Evolutionary conservation across 2,329 filamentous ascomycete genomes (phyloP).

Genomic region (Trichoderma atrobrunneum): DNA sequence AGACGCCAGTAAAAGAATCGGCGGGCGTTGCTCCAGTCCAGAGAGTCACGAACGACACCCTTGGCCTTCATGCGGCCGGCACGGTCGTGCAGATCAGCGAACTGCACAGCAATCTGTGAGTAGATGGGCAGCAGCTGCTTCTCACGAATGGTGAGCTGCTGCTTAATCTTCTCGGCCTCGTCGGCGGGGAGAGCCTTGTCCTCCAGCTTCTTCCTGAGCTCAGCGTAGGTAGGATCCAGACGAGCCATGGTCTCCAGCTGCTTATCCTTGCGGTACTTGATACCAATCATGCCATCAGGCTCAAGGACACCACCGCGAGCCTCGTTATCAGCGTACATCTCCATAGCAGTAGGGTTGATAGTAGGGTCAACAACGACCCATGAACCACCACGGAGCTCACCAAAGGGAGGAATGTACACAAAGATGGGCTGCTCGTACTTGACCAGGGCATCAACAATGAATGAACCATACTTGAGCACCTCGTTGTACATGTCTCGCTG

Average conservation of each 20-base stretch:
- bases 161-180: conserved; percentile 74
- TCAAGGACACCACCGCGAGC: conserved; percentile 95
- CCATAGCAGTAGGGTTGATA: conserved; percentile 95
- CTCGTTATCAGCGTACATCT: conserved; percentile 98
- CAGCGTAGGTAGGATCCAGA: conserved; percentile 78
- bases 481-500: conserved; percentile 99
- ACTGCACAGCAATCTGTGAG: conserved; percentile 91
- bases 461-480: conserved; percentile 98
- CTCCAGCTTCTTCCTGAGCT: conserved; percentile 74
- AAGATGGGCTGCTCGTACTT: conserved; percentile 99
- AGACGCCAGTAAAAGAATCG: conserved; percentile 99
- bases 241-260: conserved; percentile 97
- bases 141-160: conserved; percentile 80
- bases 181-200: conserved; percentile 65
- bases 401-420: conserved; percentile 95
- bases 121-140: conserved; percentile 89
- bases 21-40: conserved; percentile 84
- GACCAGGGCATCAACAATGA: conserved; percentile 96
- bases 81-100: conserved; percentile 94
- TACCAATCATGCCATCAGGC: conserved; percentile 95
- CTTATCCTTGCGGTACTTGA: conserved; percentile 97
- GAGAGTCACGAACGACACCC: conserved; percentile 78
- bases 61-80: conserved; percentile 98
- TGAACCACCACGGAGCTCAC: conserved; percentile 96
- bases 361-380: conserved; percentile 99